Conservation (phyloP, 352 stramenopile genomes). For the Phytophthora fragariaefolia region DNA sequence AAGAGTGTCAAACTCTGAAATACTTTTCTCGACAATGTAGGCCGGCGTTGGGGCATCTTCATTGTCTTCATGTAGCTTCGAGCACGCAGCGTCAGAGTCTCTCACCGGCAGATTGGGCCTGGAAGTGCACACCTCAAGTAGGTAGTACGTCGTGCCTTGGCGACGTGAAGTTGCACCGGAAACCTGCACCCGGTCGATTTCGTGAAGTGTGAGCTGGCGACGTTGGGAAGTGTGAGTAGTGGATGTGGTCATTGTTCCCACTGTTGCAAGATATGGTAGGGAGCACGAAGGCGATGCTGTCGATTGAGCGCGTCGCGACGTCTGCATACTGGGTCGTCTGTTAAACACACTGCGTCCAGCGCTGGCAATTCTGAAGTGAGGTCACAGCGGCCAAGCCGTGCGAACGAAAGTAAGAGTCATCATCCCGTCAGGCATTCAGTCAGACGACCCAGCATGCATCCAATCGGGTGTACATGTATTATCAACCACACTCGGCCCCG, state of each 20-base stretch:
- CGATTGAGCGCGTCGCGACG: neutral
- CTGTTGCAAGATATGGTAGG: neutral
- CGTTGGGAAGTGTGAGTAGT: neutral
- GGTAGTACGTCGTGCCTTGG: slow-evolving; percentile 25
- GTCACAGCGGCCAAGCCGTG: neutral
- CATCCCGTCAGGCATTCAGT: slow-evolving; percentile 6
- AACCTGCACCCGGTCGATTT: slow-evolving; percentile 28
- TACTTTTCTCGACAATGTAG: slow-evolving; percentile 29
- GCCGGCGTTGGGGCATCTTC: slow-evolving; percentile 3
- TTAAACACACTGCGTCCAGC: slow-evolving; percentile 11
- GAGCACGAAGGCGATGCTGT: neutral
- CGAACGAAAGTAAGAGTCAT: slow-evolving; percentile 19
- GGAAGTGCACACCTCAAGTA: slow-evolving; percentile 25
- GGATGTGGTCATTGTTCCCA: slow-evolving; percentile 3
- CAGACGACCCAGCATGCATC: slow-evolving; percentile 17
- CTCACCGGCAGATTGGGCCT: slow-evolving; percentile 1
- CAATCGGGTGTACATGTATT: slow-evolving; percentile 16
- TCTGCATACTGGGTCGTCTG: slow-evolving; percentile 17
- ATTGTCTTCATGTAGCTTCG: slow-evolving; percentile 3
- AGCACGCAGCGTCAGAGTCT: neutral
- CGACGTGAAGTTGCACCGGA: slow-evolving; percentile 18
- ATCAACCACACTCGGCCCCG: slow-evolving; percentile 15
- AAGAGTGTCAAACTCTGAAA: slow-evolving; percentile 34
- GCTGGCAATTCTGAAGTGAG: slow-evolving; percentile 27
- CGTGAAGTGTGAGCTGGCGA: slow-evolving; percentile 22